phyloP scores from a whole-genome alignment of 352 stramenopile genomes.

The Phytophthora hybrid region DNA sequence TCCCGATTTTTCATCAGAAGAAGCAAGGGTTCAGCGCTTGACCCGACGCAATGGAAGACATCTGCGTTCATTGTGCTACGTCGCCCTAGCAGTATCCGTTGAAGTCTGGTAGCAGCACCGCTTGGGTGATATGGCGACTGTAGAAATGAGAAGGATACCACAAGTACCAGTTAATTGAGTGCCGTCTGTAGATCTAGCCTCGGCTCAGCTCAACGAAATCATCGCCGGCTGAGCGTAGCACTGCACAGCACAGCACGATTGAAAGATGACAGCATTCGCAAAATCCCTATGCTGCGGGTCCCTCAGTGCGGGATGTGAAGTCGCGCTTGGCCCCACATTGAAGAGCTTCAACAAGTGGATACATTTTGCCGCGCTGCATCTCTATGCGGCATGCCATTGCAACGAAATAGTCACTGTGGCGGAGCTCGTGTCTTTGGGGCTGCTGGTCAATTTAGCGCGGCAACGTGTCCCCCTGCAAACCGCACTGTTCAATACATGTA shows the following conservation, averaged over 20 bases:
- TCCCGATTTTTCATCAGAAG: background rate
- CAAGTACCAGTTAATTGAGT: background rate
- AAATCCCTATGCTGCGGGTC: background rate
- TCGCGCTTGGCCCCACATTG: background rate
- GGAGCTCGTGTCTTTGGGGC: constrained; percentile 14
- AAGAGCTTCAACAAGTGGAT: background rate
- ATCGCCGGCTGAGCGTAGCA: background rate
- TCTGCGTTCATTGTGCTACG: background rate
- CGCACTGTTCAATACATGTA: background rate
- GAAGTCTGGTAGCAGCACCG: background rate
- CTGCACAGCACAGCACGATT: too few relatives aligned
- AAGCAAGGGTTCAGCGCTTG: background rate
- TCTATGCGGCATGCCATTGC: background rate
- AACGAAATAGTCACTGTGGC: background rate
- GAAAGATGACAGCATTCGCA: background rate
- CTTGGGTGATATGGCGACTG: background rate
- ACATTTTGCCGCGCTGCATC: background rate
- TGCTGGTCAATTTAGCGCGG: constrained; percentile 15
- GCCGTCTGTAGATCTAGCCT: background rate
- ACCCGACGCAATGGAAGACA: background rate
- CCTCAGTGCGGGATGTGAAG: too few relatives aligned
- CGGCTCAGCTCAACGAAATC: background rate
- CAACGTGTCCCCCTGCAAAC: background rate
- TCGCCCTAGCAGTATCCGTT: background rate
- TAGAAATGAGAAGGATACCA: background rate